Evolutionary conservation across 768 basidiomycete species (phyloP).

Genomic region (Cantharellus cinnabarinus): DNA sequence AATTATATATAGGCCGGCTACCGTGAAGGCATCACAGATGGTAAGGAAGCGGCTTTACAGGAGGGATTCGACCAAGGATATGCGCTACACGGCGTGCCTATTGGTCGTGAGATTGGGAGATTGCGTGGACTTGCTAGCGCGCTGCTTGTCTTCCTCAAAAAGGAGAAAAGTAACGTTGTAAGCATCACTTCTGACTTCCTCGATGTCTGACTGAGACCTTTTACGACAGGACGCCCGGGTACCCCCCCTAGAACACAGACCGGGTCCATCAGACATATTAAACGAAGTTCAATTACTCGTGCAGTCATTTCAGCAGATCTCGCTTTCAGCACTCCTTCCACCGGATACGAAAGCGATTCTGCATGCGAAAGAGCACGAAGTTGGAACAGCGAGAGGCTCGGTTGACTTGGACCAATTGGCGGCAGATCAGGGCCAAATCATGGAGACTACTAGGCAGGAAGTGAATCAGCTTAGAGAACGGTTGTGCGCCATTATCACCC

Average conservation of each 20-base stretch:
- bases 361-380: conserved; percentile 32
- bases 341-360: conserved; percentile 56
- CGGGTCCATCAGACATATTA: conserved; percentile 11
- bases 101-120: conserved; percentile 57
- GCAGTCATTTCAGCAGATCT: conserved; percentile 33
- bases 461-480: too few species aligned
- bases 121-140: conserved; percentile 41
- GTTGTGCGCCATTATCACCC: too few species aligned
- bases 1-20: conserved; percentile 51
- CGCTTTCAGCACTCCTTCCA: conserved; percentile 53
- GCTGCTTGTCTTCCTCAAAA: neutral
- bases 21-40: conserved; percentile 86
- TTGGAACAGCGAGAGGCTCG: neutral
- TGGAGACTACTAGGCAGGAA: too few species aligned
- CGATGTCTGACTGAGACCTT: neutral
- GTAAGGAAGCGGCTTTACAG: conserved; percentile 75
- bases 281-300: conserved; percentile 35
- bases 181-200: too few species aligned
- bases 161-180: neutral
- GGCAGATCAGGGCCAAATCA: neutral
- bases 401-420: neutral
- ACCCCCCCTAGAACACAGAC: neutral
- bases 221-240: neutral
- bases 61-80: conserved; percentile 82
- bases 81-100: conserved; percentile 43